Evolutionary conservation across 495 filamentous ascomycete species (phyloP).

Genomic region (Pyrenula massariospora): DNA sequence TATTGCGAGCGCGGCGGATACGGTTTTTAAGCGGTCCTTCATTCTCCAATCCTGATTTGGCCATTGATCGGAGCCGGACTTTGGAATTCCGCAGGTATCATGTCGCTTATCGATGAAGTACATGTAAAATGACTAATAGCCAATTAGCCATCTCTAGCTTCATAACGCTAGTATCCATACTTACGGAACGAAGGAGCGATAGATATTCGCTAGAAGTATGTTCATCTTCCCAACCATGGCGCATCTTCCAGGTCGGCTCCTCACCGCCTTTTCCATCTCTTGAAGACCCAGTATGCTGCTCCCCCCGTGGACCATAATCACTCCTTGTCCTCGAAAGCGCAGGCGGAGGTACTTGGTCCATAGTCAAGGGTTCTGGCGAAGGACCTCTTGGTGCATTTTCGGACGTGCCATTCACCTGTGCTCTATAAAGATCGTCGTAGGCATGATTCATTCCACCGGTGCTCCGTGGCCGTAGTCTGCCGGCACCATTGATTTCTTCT

Average conservation of each 20-base stretch:
- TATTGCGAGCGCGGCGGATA: conserved; percentile 84
- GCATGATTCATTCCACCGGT: not conserved
- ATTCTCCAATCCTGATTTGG: conserved; percentile 89
- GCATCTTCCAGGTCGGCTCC: conserved; percentile 32
- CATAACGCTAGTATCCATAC: conserved; percentile 4
- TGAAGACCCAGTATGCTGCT: not conserved
- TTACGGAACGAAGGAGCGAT: conserved; percentile 45
- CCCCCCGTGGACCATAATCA: not conserved
- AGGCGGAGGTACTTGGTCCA: not conserved
- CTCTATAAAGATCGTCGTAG: not conserved
- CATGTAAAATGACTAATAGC: conserved; percentile 69
- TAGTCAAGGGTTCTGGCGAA: not conserved
- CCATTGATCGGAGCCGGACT: conserved; percentile 44
- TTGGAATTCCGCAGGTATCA: conserved; percentile 88
- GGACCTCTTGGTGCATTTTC: not conserved
- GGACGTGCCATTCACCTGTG: not conserved
- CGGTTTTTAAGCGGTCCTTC: conserved; percentile 91
- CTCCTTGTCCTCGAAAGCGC: not conserved
- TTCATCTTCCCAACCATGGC: conserved; percentile 53
- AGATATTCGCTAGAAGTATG: conserved; percentile 48
- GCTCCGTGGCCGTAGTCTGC: not conserved
- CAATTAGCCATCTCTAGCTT: conserved; percentile 1
- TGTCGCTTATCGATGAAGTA: conserved; percentile 97
- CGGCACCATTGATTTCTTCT: not conserved
- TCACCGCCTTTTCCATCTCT: not conserved